Evolutionary conservation across 2,329 filamentous ascomycete species (phyloP), one percentile per base, ranked within the genome.

Genomic region (Tolypocladium sp.): DNA sequence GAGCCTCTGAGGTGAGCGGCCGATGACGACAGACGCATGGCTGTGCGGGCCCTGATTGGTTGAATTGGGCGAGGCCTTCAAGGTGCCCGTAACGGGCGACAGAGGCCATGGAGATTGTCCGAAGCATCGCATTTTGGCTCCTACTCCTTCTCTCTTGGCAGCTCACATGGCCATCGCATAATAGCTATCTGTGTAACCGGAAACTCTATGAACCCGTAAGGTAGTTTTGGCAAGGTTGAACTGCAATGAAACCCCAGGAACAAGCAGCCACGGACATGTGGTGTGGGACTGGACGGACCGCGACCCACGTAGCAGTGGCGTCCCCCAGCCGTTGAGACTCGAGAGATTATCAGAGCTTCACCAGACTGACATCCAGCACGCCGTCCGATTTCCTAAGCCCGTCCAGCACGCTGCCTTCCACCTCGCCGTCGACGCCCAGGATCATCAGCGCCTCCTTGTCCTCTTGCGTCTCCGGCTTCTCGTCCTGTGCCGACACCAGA

Each of bases 361-460:
- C 77, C 62, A 85, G 63, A 62, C 79, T 82, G 54, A 85, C 82
- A 64, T 82, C 71, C 60, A 85, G 68, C 52, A 85, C 82, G 6
- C 82, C 82, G 63, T 82, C 78, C 0, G 77, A 74, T 57, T 69
- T 73, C 33, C 72, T 72, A 66, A 85, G 67, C 25, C 79, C 79
- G 6, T 75, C 73, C 52, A 83, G 64, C 6, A 85, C 77, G 40
- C 84, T 79, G 58, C 80, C 79, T 0, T 79, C 81, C 22, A 92
- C 84, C 4, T 80, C 77, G 2, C 83, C 82, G 67, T 89, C 86
- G 12, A 93, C 84, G 1, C 90, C 88, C 56, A 93, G 65, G 65
- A 93, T 92, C 90, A 93, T 93, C 64, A 93, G 73, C 12, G 90
- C 90, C 73, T 93, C 90, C 51, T 86, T 84, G 55, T 71, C 75